A percentile compares a stretch with the other conserved stretches of the same genome.
Evolutionary conservation across 169 alveolate species (phyloP).

Genomic region (Cryptosporidium ubiquitum): DNA sequence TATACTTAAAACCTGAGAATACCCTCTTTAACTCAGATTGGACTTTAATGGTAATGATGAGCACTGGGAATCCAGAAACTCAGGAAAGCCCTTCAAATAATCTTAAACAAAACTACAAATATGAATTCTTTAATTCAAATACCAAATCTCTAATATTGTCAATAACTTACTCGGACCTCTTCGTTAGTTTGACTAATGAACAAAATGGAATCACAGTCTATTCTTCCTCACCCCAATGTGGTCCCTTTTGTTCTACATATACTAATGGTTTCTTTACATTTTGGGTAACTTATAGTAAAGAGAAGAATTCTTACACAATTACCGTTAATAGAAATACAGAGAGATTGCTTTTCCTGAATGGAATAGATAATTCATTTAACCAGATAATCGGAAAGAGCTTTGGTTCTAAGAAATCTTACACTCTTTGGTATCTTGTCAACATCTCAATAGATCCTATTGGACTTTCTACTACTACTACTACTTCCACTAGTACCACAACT

Average conservation of each 20-base stretch:
- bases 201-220: conserved; percentile 4
- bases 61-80: conserved; percentile 13
- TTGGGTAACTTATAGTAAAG: conserved; percentile 2
- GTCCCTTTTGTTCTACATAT: conserved; percentile 18
- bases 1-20: background rate
- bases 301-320: background rate
- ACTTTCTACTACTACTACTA: conserved; percentile 38
- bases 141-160: background rate
- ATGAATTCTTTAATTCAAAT: conserved; percentile 8
- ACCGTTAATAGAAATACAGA: background rate
- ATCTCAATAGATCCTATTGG: conserved; percentile 7
- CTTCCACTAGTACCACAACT: conserved; percentile 58
- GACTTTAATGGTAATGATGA: conserved; percentile 30
- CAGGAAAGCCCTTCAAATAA: background rate
- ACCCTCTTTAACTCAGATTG: conserved; percentile 8
- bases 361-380: background rate
- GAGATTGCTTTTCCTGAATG: background rate
- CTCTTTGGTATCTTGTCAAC: conserved; percentile 38
- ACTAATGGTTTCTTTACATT: conserved; percentile 4
- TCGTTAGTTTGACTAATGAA: background rate
- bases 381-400: background rate
- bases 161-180: background rate
- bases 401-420: background rate
- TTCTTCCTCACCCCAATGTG: conserved; percentile 22
- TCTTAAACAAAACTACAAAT: background rate